phyloP scores from a whole-genome alignment of 139 green algal species.

The Coccomyxa sp. region DNA sequence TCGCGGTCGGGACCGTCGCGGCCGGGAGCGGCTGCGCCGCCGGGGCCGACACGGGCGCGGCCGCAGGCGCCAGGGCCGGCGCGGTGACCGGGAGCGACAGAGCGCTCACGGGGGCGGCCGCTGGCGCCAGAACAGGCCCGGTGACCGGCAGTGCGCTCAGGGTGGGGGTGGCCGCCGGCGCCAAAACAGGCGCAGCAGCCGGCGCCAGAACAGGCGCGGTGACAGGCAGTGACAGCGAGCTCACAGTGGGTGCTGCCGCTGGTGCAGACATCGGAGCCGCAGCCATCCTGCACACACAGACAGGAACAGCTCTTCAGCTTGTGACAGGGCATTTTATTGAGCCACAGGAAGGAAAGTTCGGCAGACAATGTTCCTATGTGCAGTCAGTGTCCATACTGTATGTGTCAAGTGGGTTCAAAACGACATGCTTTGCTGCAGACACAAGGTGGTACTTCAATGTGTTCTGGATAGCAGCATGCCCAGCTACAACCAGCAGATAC shows the following conservation, averaged over 20 bases:
- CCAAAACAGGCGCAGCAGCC: too few relatives aligned
- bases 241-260: background rate
- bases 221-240: background rate
- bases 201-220: background rate
- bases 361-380: background rate
- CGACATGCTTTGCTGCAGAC: too few relatives aligned
- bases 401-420: too few relatives aligned
- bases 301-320: too few relatives aligned
- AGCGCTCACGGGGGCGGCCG: background rate
- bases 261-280: background rate
- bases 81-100: background rate
- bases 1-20: background rate
- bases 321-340: too few relatives aligned
- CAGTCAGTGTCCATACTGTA: too few relatives aligned
- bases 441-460: too few relatives aligned
- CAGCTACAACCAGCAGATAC: background rate
- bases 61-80: too few relatives aligned
- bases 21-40: background rate
- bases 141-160: background rate
- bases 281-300: too few relatives aligned
- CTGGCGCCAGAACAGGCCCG: background rate
- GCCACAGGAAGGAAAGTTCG: background rate
- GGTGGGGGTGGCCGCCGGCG: too few relatives aligned
- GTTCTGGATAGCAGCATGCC: too few relatives aligned
- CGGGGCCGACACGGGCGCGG: too few relatives aligned